Evolutionary conservation across 2,329 filamentous ascomycete genomes (phyloP), one percentile per base, ranked within the genome.

Genomic region (Sporothrix dimorphospora): DNA sequence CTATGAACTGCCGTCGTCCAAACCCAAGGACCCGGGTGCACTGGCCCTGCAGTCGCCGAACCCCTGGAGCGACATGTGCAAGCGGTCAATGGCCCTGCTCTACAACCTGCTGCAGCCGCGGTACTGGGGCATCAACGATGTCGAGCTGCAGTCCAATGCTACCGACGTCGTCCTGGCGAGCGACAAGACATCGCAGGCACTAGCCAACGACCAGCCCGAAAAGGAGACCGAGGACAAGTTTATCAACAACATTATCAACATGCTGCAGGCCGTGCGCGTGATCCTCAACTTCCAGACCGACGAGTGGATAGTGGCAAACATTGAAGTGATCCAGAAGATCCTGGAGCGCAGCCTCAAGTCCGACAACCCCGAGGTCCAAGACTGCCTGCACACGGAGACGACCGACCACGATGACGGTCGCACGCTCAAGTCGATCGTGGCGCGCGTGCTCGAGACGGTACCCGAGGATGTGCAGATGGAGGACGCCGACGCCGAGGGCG

Each of bases 321-420:
- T 97, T 77, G 82, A 91, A 0, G 85, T 90, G 38, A 86, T 98
- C 38, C 94, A 98, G 80, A 97, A 94, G 79, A 89, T 98, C 14
- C 82, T 98, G 16, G 94, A 98, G 75, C 98, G 97, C 82, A 90
- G 92, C 14, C 83, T 99, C 70, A 93, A 92, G 77, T 95, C 91
- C 3, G 95, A 98, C 76, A 92, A 94, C 75, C 89, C 94, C 0
- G 96, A 99, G 78, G 90, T 99, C 9, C 97, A 99, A 77, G 95
- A 98, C 78, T 97, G 93, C 78, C 83, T 98, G 42, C 93, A 98
- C 80, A 86, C 90, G 34, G 84, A 89, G 3, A 91, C 94, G 75
- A 88, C 90, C 74, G 88, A 90, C 45, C 88, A 87, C 74, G 91
- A 93, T 70, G 89, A 93, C 61, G 89, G 87, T 21, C 89, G 90